Evolutionary conservation across 140 eudicot species (phyloP), one percentile per base, ranked within the genome.

Genomic region (Cichorium intybus): DNA sequence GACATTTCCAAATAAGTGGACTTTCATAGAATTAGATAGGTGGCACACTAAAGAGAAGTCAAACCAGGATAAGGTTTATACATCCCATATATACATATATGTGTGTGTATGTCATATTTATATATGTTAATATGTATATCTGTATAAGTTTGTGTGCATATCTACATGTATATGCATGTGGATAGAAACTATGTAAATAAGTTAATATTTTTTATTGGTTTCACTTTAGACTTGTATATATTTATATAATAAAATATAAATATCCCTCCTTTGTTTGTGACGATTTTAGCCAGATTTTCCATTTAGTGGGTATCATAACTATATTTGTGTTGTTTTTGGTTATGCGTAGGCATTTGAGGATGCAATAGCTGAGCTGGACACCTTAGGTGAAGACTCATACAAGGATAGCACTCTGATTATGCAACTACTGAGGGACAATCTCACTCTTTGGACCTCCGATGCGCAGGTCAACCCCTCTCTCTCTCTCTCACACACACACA

Each of bases 371-470:
- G 90, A 83, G 79, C 80, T 83, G 76, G 89, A 83, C 68, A 77
- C 84, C 28, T 74, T 80, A 65, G 86, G 90, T 56, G 86, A 80
- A 71, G 86, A 80, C 61, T 84, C 86, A 22, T 84, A 80, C 83
- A 80, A 84, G 76, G 90, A 84, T 69, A 84, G 86, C 81, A 84
- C 90, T 68, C 85, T 80, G 68, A 84, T 84, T 67, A 84, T 84
- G 90, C 86, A 80, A 67, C 86, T 80, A 52, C 69, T 84, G 52
- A 77, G 90, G 79, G 90, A 84, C 72, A 84, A 84, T 72, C 81
- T 84, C 74, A 80, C 90, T 53, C 84, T 84, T 12, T 84, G 90
- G 90, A 84, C 90, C 66, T 84, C 90, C 26, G 86, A 80, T 68
- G 74, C 74, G 45, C 90, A 84, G 90, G 89, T 83, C 50, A 58